phyloP scores from a whole-genome alignment of 345 rosid species.

The Acer yangbiense region DNA sequence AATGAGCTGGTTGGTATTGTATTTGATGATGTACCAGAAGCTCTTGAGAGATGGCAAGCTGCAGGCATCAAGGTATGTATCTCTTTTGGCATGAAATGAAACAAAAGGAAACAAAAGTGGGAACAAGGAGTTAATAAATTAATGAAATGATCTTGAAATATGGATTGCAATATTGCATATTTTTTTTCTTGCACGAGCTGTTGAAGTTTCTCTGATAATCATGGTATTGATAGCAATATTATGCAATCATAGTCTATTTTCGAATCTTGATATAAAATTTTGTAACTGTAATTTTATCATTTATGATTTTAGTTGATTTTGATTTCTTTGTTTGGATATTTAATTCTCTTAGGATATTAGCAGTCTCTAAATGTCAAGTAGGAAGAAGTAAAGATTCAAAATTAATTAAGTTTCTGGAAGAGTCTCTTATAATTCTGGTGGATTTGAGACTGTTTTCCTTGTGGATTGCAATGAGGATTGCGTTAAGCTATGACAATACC shows the following conservation, averaged over 20 bases:
- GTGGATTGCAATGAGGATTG: not conserved
- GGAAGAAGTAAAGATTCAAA: not conserved
- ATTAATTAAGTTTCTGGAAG: no score
- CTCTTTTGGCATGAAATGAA: not conserved
- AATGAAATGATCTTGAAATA: not conserved
- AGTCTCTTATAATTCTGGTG: not conserved
- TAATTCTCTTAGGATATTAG: not conserved
- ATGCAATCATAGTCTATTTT: no score
- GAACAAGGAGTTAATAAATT: not conserved
- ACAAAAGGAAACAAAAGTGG: not conserved
- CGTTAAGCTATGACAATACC: not conserved
- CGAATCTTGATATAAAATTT: no score
- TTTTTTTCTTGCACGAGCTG: not conserved
- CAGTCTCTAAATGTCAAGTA: not conserved
- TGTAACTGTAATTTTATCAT: no score
- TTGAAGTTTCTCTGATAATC: not conserved
- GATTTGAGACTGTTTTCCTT: not conserved
- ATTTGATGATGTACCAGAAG: conserved; percentile 59
- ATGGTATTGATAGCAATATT: no score
- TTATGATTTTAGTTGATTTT: no score
- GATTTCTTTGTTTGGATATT: no score
- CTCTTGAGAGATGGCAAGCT: conserved; percentile 54
- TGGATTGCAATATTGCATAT: not conserved
- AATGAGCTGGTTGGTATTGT: conserved; percentile 54
- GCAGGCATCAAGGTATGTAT: conserved; percentile 50